Conservation (phyloP, 2,329 filamentous ascomycete genomes). For the Aspergillus pseudoglaucus region DNA sequence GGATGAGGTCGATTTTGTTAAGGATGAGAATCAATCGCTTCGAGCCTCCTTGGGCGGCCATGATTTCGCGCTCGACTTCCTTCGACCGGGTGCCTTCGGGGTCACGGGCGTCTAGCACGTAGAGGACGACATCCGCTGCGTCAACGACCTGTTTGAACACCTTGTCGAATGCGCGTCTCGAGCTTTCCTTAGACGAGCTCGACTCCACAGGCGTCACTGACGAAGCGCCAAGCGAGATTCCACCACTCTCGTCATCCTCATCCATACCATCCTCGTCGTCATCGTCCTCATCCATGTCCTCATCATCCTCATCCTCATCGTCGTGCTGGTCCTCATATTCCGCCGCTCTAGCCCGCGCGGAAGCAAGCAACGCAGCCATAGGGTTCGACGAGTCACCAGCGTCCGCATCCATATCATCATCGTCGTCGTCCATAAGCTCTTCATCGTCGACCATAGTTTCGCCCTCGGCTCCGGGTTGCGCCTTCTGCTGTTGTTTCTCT, state of each 20-base stretch:
- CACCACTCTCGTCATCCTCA: conserved; percentile 49
- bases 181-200: conserved; percentile 53
- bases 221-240: conserved; percentile 33
- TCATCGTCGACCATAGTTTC: conserved; percentile 38
- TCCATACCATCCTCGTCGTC: conserved; percentile 50
- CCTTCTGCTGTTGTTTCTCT: conserved; percentile 31
- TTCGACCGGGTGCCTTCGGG: conserved; percentile 85
- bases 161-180: conserved; percentile 86
- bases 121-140: conserved; percentile 81
- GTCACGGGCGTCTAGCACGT: conserved; percentile 87
- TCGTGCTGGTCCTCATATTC: conserved; percentile 43
- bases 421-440: conserved; percentile 47
- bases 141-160: conserved; percentile 91
- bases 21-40: conserved; percentile 87
- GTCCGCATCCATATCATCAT: conserved; percentile 48
- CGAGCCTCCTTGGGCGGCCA: conserved; percentile 74
- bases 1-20: conserved; percentile 93
- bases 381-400: conserved; percentile 51
- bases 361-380: conserved; percentile 38
- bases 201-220: conserved; percentile 26
- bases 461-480: conserved; percentile 25
- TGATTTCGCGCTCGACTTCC: conserved; percentile 83
- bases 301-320: conserved; percentile 46
- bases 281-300: conserved; percentile 47
- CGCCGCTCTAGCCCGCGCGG: conserved; percentile 37